Conservation (phyloP, 2,329 filamentous ascomycete genomes). For the Xylariaceae sp. region DNA sequence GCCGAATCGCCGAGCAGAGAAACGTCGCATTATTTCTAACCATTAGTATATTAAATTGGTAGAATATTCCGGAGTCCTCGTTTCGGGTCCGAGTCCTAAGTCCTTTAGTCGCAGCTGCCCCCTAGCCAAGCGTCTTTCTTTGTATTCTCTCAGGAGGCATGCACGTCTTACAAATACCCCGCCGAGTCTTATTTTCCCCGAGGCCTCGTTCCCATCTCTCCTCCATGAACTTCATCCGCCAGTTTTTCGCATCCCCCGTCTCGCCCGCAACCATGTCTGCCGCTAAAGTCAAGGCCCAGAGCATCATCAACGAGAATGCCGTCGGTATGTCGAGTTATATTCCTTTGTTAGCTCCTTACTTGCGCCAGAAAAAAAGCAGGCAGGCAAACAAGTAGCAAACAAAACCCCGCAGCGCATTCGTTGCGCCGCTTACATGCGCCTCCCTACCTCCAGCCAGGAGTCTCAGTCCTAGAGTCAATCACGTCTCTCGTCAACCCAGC, state of each 20-base stretch:
- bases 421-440: background rate
- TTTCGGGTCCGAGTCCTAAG: too few species aligned
- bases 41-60: too few species aligned
- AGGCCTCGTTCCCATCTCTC: constrained; percentile 7
- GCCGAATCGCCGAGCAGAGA: too few species aligned
- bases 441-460: background rate
- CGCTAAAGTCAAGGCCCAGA: constrained; percentile 76
- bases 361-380: too few species aligned
- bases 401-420: background rate
- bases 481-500: too few species aligned
- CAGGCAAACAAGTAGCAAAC: background rate
- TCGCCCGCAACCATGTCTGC: constrained; percentile 69
- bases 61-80: too few species aligned
- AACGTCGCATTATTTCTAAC: too few species aligned
- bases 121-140: background rate
- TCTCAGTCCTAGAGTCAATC: too few species aligned
- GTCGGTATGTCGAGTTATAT: constrained; percentile 55
- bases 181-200: constrained; percentile 6
- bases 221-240: constrained; percentile 50
- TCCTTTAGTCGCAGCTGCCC: too few species aligned
- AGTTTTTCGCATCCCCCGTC: constrained; percentile 59
- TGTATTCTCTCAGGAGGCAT: background rate
- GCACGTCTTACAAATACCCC: constrained; percentile 19
- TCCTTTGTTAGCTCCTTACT: background rate
- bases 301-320: constrained; percentile 81